phyloP scores from a whole-genome alignment of 257 asterid species.

The Buddleja alternifolia region DNA sequence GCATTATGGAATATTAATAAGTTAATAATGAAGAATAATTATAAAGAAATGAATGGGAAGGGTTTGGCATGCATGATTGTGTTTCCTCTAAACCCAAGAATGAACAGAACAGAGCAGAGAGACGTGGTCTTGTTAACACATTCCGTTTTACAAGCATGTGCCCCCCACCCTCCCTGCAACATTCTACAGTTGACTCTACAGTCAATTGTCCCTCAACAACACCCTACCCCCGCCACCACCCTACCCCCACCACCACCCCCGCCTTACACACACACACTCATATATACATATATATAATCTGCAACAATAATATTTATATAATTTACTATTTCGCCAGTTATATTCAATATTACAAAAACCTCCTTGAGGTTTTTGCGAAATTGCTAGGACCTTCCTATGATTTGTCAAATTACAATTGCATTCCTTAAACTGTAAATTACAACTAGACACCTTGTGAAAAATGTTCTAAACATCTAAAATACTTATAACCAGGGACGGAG shows the following conservation, averaged over 20 bases:
- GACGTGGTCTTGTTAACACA: conserved; percentile 52
- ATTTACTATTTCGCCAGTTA: too few relatives aligned
- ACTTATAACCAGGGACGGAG: too few relatives aligned
- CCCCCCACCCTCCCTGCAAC: conserved; percentile 72
- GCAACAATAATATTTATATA: too few relatives aligned
- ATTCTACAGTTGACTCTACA: conserved; percentile 45
- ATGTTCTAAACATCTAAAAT: too few relatives aligned
- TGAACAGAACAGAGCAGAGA: conserved; percentile 31
- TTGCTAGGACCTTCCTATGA: too few relatives aligned
- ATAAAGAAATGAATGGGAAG: conserved; percentile 38
- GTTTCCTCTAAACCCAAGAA: conserved; percentile 51
- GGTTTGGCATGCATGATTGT: conserved; percentile 71
- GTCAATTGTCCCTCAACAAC: conserved; percentile 26
- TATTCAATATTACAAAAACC: too few relatives aligned
- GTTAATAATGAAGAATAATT: conserved; percentile 24
- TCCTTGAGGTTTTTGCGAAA: too few relatives aligned
- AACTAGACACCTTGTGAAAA: too few relatives aligned
- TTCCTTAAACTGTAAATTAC: too few relatives aligned
- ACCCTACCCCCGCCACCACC: not conserved
- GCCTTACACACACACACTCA: too few relatives aligned
- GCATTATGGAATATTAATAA: conserved; percentile 23
- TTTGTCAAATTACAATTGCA: too few relatives aligned
- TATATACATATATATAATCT: not conserved
- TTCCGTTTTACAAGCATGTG: conserved; percentile 63
- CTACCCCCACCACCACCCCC: too few relatives aligned